Conservation (phyloP, 352 stramenopile genomes). For the Phytophthora sojae region DNA sequence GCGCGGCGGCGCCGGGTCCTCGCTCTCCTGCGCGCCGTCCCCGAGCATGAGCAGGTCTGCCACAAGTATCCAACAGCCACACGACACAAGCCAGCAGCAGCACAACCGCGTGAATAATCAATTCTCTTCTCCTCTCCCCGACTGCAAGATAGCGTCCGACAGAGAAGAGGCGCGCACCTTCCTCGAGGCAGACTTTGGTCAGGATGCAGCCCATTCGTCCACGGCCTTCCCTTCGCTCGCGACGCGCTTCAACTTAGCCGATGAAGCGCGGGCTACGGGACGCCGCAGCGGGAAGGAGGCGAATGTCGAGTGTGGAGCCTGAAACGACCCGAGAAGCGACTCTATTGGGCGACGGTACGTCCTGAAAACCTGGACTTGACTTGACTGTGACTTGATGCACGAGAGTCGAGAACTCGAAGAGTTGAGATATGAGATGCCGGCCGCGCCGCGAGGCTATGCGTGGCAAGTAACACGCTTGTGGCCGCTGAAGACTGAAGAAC, state of each 20-base stretch:
- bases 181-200: conserved; percentile 55
- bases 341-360: conserved; percentile 1
- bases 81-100: neutral
- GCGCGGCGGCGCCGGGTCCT: conserved; percentile 8
- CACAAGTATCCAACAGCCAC: neutral
- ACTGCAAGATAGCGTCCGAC: no score
- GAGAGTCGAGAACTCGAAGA: neutral
- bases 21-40: conserved; percentile 22
- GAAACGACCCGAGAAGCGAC: conserved; percentile 19
- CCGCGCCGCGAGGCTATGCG: neutral
- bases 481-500: no score
- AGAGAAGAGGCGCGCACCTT: conserved; percentile 39
- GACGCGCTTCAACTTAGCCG: conserved; percentile 20
- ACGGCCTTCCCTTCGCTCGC: neutral
- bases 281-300: neutral
- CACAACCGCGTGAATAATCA: neutral
- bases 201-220: conserved; percentile 62
- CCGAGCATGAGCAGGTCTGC: conserved; percentile 39
- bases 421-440: conserved; percentile 3
- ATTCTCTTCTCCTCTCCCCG: no score
- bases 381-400: no score
- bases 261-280: conserved; percentile 12
- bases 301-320: conserved; percentile 8
- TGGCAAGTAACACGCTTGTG: neutral
- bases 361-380: conserved; percentile 8